Conservation (phyloP, 2,329 filamentous ascomycete genomes). For the Neocucurbitaria cava region DNA sequence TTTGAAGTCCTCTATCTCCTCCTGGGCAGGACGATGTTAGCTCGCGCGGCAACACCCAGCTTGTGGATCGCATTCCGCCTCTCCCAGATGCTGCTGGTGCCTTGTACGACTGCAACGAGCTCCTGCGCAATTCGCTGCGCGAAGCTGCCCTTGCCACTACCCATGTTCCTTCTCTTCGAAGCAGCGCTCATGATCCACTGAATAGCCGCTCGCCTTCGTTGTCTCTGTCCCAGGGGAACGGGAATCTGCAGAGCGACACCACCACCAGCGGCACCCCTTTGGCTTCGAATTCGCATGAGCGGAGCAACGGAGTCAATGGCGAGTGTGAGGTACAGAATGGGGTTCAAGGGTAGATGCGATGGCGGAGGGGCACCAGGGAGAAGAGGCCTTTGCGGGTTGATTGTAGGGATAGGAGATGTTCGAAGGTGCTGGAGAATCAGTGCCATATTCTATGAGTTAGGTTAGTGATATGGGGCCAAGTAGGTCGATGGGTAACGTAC, state of each 20-base stretch:
- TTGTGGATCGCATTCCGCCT: constrained; percentile 80
- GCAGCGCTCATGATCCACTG: constrained; percentile 90
- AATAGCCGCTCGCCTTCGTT: constrained; percentile 80
- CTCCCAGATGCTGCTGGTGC: constrained; percentile 84
- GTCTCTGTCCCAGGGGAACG: constrained; percentile 74
- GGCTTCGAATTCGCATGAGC: constrained; percentile 77
- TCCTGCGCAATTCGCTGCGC: constrained; percentile 83
- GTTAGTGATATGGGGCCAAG: not conserved
- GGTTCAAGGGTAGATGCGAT: constrained; percentile 83
- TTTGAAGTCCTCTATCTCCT: constrained; percentile 29
- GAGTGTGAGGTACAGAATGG: constrained; percentile 84
- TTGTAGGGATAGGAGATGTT: constrained; percentile 78
- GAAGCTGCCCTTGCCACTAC: constrained; percentile 75
- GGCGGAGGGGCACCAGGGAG: constrained; percentile 79
- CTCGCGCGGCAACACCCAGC: constrained; percentile 76
- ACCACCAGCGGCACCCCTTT: constrained; percentile 83
- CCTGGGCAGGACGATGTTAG: constrained; percentile 64
- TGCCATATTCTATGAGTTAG: constrained; percentile 73
- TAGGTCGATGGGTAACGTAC: constrained; percentile 58
- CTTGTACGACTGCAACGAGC: constrained; percentile 86
- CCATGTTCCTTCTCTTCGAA: constrained; percentile 75
- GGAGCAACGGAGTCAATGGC: constrained; percentile 94
- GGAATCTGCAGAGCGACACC: constrained; percentile 85
- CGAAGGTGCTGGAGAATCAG: constrained; percentile 83
- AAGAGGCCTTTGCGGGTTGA: constrained; percentile 74